Base-by-base conservation (phyloP, 139 green algal genomes). In the Tetratostichococcus sp. region DNA sequence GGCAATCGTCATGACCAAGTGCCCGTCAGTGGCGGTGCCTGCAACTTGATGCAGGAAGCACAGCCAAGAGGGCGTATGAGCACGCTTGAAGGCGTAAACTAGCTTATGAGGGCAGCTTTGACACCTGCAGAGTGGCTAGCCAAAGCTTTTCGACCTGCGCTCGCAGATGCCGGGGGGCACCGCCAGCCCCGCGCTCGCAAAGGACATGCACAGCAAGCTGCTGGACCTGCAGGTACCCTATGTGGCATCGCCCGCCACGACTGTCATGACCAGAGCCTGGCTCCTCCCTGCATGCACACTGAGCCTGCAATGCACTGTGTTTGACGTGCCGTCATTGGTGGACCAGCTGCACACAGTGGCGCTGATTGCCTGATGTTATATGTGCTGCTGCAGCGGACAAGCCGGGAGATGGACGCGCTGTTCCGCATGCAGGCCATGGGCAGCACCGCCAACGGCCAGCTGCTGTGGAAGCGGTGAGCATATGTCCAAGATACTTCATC, bases 381-480 rank as follows among this genome's bases (percentile, higher is more conserved):
- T 5, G 11, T 62, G 50, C 19, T 25, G 17, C 21, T 86, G 77
- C 86, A 93, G 85, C 75, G 83, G n/a, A 89, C 84, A 30, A 91
- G 81, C 70, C 32, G 70, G 22, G 86, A 94, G 43, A 83, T 96
- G 82, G 91, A 97, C 59, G 86, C 78, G n/a, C 76, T 84, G 11
- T 96, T 90, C 89, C 86, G 92, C 28, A 96, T 97, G 91, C 86
- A 93, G 58, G 76, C 88, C 1, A 73, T 96, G 1, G 76, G 89
- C 17, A 87, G 93, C 71, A 78, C 78, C 8, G 62, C 70, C 65
- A 72, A 73, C 28, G 90, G 89, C 70, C 75, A 87, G 1, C 85
- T 94, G 32, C 69, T 96, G 0, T 96, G 91, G 91, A 92, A 90
- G 66, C 65, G 85, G 88, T 85, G n/a, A 80, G 39, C 0, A 31